Base-by-base conservation (phyloP, 2,329 filamentous ascomycete genomes). In the Setomelanomma holmii region DNA sequence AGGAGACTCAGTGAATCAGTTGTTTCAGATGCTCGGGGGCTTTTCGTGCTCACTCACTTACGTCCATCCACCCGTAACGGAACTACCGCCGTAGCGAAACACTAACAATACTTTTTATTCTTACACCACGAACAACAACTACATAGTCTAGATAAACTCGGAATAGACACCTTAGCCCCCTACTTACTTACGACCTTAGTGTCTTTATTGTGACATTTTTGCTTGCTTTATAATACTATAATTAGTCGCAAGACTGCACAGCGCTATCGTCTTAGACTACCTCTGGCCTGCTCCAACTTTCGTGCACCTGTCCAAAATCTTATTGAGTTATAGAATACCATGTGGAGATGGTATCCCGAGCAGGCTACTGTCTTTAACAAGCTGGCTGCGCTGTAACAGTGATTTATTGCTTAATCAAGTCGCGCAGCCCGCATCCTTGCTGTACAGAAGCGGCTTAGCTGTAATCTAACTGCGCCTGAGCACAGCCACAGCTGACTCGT, bases 401-500 rank as follows among this genome's bases (percentile, higher is more conserved):
- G 22, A 45, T 27, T 27, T 45, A 19, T 54, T 24, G 41, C 30
- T 48, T 21, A 5, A 27, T 36, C 19, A 36, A 50, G 23, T 40
- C n/a, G 21, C 22, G 41, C 8, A 21, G 41, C 45, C 39, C 24
- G 27, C 40, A 49, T 40, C 41, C 34, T 51, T 21, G 20, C 36
- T n/a, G 41, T 51, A 47, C 45, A 27, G 34, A 47, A 47, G 38
- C 27, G 30, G 39, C 30, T 39, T 49, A 38, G 39, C 27, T n/a
- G 46, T 43, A 43, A 36, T 42, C 20, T 49, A 27, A 24, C 24
- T 24, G 30, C 21, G 46, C 27, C n/a, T 11, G 23, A 17, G 19
- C 21, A 19, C 46, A 49, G 46, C 38, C 39, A 49, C 38, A 49
- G 24, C 46, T 49, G 46, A 49, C 46, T 49, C 38, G 39, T 49